Percentiles rank a stretch among this genome's conserved stretches.
Evolutionary conservation across 1,139 yeast genomes (phyloP).

Genomic region (Geotrichum restrictum): DNA sequence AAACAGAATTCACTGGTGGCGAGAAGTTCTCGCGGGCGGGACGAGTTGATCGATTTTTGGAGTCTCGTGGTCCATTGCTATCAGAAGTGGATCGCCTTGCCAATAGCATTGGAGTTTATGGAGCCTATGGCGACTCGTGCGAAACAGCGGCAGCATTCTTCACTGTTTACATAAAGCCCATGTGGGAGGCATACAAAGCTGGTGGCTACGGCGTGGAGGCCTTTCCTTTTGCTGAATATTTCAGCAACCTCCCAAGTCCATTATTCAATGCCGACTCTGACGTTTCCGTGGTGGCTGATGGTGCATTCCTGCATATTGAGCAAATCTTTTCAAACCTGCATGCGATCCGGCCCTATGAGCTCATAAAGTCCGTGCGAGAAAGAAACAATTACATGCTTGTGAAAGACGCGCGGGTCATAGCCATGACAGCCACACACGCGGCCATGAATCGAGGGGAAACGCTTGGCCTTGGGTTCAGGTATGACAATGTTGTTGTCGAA

Average conservation of each 20-base stretch:
- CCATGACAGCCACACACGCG: slow-evolving; percentile 36
- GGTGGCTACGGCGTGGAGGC: slow-evolving; percentile 7
- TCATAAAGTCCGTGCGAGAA: slow-evolving; percentile 28
- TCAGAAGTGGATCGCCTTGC: slow-evolving; percentile 40
- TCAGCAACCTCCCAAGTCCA: slow-evolving; percentile 7
- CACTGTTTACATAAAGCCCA: slow-evolving; percentile 35
- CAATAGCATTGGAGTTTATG: slow-evolving; percentile 37
- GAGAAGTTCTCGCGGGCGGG: slow-evolving; percentile 26
- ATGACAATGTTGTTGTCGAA: slow-evolving; percentile 36
- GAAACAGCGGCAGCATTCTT: slow-evolving; percentile 45
- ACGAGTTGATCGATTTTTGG: slow-evolving; percentile 27
- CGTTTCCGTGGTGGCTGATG: slow-evolving; percentile 15
- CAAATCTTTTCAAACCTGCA: slow-evolving; percentile 36
- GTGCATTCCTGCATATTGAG: slow-evolving; percentile 17
- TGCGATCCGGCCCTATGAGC: slow-evolving; percentile 38
- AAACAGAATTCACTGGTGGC: slow-evolving; percentile 17
- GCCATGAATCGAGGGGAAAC: slow-evolving; percentile 28
- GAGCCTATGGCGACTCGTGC: slow-evolving; percentile 45
- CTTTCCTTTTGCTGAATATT: slow-evolving; percentile 38
- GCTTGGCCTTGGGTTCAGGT: slow-evolving; percentile 27
- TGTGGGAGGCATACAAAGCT: slow-evolving; percentile 37
- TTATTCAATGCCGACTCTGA: not conserved
- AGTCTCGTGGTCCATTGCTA: slow-evolving; percentile 30
- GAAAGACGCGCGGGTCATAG: slow-evolving; percentile 37
- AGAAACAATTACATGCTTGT: slow-evolving; percentile 31